These are phyloP conservation scores for Sporothrix brunneoviolacea DNA, from an alignment of 2,329 filamentous ascomycete genomes.

Conservation along the genomic window DNA sequence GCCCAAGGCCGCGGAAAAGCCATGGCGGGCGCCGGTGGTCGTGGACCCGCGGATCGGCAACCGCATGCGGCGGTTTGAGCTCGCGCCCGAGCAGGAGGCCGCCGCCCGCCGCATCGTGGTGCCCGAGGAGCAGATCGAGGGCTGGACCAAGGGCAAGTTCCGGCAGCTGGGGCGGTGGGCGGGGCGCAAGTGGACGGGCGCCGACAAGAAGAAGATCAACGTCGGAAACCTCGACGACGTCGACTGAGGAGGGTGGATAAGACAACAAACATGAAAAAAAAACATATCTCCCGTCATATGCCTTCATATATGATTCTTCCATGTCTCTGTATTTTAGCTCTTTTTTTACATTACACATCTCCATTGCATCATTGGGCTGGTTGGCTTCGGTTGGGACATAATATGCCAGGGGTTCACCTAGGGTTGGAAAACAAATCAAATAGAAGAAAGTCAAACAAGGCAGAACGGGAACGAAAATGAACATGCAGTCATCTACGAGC, in stretches of 20 bases:
- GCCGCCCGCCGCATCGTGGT: slow-evolving; percentile 56
- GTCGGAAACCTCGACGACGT: slow-evolving; percentile 19
- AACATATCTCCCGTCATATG: background rate
- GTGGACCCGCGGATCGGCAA: slow-evolving; percentile 68
- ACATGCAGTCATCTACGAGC: no score
- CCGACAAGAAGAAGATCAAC: slow-evolving; percentile 32
- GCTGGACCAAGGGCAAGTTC: slow-evolving; percentile 57
- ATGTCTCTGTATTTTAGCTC: no score
- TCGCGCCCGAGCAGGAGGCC: slow-evolving; percentile 63
- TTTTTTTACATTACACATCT: no score
- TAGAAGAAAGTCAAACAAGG: no score
- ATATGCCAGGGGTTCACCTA: no score
- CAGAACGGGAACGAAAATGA: no score
- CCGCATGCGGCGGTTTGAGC: slow-evolving; percentile 74
- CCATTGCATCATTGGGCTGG: no score
- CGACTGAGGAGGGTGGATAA: no score
- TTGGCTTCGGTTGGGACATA: no score
- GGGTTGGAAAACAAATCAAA: no score
- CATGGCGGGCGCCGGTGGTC: slow-evolving; percentile 69
- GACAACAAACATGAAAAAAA: background rate
- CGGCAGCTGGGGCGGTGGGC: slow-evolving; percentile 49
- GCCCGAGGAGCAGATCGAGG: slow-evolving; percentile 62
- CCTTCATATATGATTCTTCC: background rate
- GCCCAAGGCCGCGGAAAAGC: no score
- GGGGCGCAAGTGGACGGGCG: slow-evolving; percentile 31